Conservation (phyloP, 768 basidiomycete species). For the Mycena olivaceomarginata region DNA sequence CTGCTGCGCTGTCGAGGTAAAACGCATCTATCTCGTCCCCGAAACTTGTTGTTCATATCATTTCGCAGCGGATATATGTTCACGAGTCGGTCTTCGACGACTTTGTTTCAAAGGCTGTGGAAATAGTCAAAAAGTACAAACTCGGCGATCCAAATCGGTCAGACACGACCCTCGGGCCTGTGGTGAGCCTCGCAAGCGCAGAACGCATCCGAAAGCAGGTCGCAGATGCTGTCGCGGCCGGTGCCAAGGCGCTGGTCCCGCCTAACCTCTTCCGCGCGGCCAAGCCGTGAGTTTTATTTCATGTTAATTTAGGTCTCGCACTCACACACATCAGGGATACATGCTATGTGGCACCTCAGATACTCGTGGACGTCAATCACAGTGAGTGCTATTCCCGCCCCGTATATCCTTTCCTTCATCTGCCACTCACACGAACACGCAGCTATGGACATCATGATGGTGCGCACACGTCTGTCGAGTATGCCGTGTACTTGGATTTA, state of each 20-base stretch:
- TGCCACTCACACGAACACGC: conserved; percentile 26
- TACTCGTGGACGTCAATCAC: conserved; percentile 93
- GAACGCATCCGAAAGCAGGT: conserved; percentile 91
- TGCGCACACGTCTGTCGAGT: conserved; percentile 49
- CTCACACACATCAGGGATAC: conserved; percentile 72
- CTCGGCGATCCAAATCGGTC: conserved; percentile 90
- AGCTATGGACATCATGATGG: conserved; percentile 97
- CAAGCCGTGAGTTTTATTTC: conserved; percentile 70
- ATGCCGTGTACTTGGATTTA: not conserved
- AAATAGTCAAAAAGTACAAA: conserved; percentile 87
- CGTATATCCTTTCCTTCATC: not conserved
- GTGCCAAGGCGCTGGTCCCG: conserved; percentile 86
- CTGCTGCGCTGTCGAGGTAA: conserved; percentile 94
- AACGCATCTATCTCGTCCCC: not conserved
- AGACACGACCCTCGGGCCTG: conserved; percentile 92
- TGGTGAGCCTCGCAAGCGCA: conserved; percentile 92
- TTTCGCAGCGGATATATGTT: conserved; percentile 90
- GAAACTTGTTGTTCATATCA: conserved; percentile 1
- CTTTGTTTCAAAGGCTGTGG: conserved; percentile 86
- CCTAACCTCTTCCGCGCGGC: conserved; percentile 82
- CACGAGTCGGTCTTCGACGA: conserved; percentile 88
- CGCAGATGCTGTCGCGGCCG: conserved; percentile 89
- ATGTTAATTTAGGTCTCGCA: not conserved
- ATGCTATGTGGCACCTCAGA: conserved; percentile 93
- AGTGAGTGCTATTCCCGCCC: conserved; percentile 66